Conservation (phyloP, 2,329 filamentous ascomycete genomes). For the Fusarium sp. region DNA sequence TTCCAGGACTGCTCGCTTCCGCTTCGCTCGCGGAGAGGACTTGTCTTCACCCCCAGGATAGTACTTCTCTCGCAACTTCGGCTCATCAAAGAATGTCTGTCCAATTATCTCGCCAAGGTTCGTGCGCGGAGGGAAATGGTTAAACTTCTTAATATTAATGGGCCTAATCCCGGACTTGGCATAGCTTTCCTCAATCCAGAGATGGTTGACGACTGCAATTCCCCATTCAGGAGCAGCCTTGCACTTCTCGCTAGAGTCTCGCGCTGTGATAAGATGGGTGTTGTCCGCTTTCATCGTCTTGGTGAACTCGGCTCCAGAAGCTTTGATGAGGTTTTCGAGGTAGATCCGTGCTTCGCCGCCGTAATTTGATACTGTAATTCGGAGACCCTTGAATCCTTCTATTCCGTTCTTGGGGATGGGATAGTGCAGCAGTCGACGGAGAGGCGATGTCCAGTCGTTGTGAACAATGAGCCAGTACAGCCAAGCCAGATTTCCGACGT, state of each 20-base stretch:
- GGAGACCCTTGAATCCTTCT: constrained; percentile 78
- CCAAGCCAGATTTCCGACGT: constrained; percentile 94
- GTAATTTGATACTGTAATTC: constrained; percentile 95
- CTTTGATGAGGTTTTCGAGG: constrained; percentile 88
- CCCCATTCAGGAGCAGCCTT: constrained; percentile 93
- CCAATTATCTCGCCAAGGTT: constrained; percentile 95
- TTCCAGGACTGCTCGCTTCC: constrained; percentile 63
- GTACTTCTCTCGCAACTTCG: constrained; percentile 72
- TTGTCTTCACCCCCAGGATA: constrained; percentile 69
- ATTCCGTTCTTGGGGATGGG: constrained; percentile 82
- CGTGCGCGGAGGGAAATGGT: constrained; percentile 86
- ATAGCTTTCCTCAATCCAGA: constrained; percentile 98
- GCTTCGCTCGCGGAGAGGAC: constrained; percentile 56
- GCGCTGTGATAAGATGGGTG: constrained; percentile 93
- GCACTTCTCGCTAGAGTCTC: constrained; percentile 91
- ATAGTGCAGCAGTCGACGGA: constrained; percentile 88
- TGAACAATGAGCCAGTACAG: constrained; percentile 90
- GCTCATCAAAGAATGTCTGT: constrained; percentile 81
- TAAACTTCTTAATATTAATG: constrained; percentile 80
- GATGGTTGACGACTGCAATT: constrained; percentile 88
- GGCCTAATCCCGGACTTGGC: constrained; percentile 84
- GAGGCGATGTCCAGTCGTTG: constrained; percentile 88
- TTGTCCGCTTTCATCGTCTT: constrained; percentile 96
- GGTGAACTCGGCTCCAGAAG: constrained; percentile 87
- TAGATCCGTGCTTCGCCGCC: constrained; percentile 94